Evolutionary conservation across 768 basidiomycete species (phyloP).

Genomic region (Neoboletus magnificus): DNA sequence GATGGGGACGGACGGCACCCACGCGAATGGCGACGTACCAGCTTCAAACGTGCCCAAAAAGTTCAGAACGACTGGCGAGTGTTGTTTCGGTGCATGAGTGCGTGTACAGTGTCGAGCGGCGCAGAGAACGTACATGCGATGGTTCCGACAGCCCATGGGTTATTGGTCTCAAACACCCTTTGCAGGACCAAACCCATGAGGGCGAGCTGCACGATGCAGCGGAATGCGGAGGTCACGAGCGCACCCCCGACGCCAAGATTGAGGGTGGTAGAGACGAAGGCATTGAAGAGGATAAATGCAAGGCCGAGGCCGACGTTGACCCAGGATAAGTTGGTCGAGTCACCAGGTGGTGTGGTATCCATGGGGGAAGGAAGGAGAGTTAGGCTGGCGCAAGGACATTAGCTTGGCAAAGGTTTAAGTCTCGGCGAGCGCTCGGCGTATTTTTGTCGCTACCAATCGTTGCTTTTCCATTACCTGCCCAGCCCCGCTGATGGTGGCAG

Average conservation of each 20-base stretch:
- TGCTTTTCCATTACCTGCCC: not conserved
- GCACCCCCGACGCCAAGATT: slow-evolving; percentile 67
- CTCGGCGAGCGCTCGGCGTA: not conserved
- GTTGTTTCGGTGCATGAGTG: not conserved
- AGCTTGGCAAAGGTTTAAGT: not conserved
- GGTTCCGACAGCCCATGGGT: slow-evolving; percentile 68
- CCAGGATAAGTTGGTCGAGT: slow-evolving; percentile 50
- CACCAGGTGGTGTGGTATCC: slow-evolving; percentile 28
- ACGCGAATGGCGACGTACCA: slow-evolving; percentile 40
- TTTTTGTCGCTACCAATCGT: not conserved
- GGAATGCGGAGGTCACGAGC: slow-evolving; percentile 62
- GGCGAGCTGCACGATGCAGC: slow-evolving; percentile 78
- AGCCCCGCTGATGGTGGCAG: not conserved
- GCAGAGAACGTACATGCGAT: slow-evolving; percentile 58
- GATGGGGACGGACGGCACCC: not conserved
- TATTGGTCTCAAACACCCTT: slow-evolving; percentile 71
- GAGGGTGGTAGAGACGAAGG: slow-evolving; percentile 58
- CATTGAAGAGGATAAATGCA: slow-evolving; percentile 72
- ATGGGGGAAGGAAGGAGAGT: slow-evolving; percentile 12
- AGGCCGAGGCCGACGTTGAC: slow-evolving; percentile 74
- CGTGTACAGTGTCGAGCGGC: not conserved
- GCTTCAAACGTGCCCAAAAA: slow-evolving; percentile 75
- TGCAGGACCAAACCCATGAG: slow-evolving; percentile 69
- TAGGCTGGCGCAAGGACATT: not conserved
- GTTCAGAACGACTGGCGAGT: slow-evolving; percentile 58